Conservation (phyloP, 2,329 filamentous ascomycete species). For the Fusarium setosum region DNA sequence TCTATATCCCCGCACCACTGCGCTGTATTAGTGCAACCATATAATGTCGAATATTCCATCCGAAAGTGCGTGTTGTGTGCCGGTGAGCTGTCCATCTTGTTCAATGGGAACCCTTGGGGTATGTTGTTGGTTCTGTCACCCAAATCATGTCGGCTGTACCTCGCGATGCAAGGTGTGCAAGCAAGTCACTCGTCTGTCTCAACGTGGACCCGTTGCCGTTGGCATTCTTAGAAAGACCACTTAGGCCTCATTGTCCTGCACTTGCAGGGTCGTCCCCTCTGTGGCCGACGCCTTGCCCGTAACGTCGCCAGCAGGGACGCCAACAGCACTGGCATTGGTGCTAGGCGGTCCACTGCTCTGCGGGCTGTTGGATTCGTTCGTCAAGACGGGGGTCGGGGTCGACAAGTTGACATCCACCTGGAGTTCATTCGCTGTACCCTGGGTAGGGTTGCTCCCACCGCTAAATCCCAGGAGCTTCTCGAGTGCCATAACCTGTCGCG, state of each 20-base stretch:
- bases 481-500: conserved; percentile 66
- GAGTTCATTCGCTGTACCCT: conserved; percentile 43
- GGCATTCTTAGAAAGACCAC: not conserved
- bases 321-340: conserved; percentile 67
- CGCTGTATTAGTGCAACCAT: conserved; percentile 34
- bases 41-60: conserved; percentile 35
- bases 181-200: not conserved
- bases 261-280: conserved; percentile 33
- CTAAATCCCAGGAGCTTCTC: conserved; percentile 47
- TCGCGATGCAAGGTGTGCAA: conserved; percentile 32
- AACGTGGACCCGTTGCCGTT: not conserved
- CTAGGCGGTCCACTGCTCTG: conserved; percentile 75
- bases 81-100: conserved; percentile 14
- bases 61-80: conserved; percentile 28
- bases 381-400: conserved; percentile 73
- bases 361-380: conserved; percentile 76
- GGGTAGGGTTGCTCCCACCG: conserved; percentile 21
- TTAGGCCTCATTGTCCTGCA: conserved; percentile 49
- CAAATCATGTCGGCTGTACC: conserved; percentile 16
- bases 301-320: conserved; percentile 48
- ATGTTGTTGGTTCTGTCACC: conserved; percentile 4
- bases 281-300: conserved; percentile 35
- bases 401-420: conserved; percentile 62
- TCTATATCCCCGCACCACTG: conserved; percentile 1
- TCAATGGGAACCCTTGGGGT: conserved; percentile 8